Base-by-base conservation (phyloP, 345 rosid genomes). In the Xanthoceras sorbifolium region DNA sequence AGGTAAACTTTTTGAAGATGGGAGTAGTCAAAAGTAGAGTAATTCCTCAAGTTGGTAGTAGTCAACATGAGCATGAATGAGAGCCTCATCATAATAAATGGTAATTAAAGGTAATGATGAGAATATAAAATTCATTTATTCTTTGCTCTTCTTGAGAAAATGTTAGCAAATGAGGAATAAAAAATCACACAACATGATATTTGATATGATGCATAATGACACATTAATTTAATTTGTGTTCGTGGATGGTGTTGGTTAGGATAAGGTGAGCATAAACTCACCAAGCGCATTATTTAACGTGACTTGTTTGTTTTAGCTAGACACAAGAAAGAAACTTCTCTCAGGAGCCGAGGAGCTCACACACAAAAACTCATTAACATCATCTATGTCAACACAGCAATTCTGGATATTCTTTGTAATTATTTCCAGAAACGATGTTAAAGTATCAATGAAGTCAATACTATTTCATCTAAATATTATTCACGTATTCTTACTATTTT, bases 11-110 rank as follows among this genome's bases (percentile, higher is more conserved):
- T 42, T 42, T 10, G 9, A 42, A 46, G 52, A 46, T 59, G 76
- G 57, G 48, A 38, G 59, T 72, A 72, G 76, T 60, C 67, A 60
- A 72, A 72, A 72, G 76, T 31, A n/a, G 26, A 60, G 26, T 23
- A 18, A 72, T 72, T 36, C 20, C 12, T 17, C 4, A 46, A 46
- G 20, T 46, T 14, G 52, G 52, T 14, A 11, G 3, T 46, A 46
- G 52, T 46, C 52, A 46, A 46, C 52, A 46, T 46, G 52, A 46
- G 52, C 52, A 11, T 46, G 50, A 44, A 11, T 46, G 50, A 44
- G 50, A 44, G 50, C 50, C 15, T 10, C 10, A 44, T 12, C 17
- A 36, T n/a, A n/a, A 36, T 9, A 36, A 5, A 36, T 36, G 40
- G 9, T 36, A 36, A 36, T 5, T 36, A n/a, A n/a, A n/a, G n/a